phyloP scores from a whole-genome alignment of 306 rosid species.

The Acmispon strigosus region DNA sequence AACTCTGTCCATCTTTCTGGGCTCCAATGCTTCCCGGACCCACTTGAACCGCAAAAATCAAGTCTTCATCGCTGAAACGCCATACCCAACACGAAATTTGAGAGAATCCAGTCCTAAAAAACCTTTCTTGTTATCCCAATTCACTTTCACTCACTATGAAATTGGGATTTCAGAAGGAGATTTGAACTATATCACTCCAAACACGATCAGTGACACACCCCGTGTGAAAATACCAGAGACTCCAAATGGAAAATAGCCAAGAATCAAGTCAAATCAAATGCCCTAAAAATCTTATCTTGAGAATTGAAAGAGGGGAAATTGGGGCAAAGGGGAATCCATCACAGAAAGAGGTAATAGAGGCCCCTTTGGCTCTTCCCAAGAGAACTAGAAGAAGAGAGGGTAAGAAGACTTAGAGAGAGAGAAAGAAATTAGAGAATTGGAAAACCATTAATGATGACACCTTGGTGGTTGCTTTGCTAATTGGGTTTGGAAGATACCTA shows the following conservation, averaged over 20 bases:
- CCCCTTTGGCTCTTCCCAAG: constrained; percentile 31
- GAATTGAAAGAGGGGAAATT: constrained; percentile 42
- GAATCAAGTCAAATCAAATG: constrained; percentile 25
- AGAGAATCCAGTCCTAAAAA: constrained; percentile 21
- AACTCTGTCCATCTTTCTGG: constrained; percentile 60
- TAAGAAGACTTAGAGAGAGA: too few species aligned
- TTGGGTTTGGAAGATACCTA: constrained; percentile 25
- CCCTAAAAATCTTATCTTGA: constrained; percentile 33
- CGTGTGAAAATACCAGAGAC: constrained; percentile 20
- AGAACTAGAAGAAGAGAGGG: constrained; percentile 18
- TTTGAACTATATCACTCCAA: neutral
- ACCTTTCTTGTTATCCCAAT: neutral
- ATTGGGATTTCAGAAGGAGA: neutral
- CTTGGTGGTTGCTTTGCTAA: constrained; percentile 43
- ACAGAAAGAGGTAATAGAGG: constrained; percentile 49
- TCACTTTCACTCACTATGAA: neutral
- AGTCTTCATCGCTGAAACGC: constrained; percentile 33
- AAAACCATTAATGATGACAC: constrained; percentile 49
- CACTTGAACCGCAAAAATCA: constrained; percentile 27
- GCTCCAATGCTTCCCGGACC: constrained; percentile 28
- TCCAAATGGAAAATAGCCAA: constrained; percentile 19
- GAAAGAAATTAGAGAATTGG: neutral
- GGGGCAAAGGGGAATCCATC: constrained; percentile 48
- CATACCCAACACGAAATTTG: constrained; percentile 31
- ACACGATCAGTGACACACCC: constrained; percentile 24